Evolutionary conservation across 768 basidiomycete species (phyloP), one percentile per base, ranked within the genome.

Genomic region (Mrakia gelida): DNA sequence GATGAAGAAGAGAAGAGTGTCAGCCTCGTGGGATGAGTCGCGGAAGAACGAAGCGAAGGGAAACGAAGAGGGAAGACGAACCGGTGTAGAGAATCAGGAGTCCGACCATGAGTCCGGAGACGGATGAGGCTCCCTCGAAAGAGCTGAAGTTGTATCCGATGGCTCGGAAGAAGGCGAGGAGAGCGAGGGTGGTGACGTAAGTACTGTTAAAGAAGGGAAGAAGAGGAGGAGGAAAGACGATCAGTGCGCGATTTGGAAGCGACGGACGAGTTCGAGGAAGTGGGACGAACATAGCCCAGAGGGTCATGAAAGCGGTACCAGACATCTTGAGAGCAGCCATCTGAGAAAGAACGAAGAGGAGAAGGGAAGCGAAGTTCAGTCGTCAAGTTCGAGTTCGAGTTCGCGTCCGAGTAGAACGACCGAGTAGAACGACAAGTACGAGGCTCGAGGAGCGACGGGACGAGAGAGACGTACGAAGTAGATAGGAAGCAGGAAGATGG

Each of bases 401-500:
- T 21, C 16, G n/a, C n/a, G n/a, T n/a, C n/a, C n/a, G n/a, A n/a
- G n/a, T n/a, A n/a, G n/a, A n/a, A n/a, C n/a, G n/a, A n/a, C n/a
- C n/a, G n/a, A n/a, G n/a, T n/a, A n/a, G n/a, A n/a, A n/a, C n/a
- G n/a, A n/a, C n/a, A n/a, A n/a, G n/a, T n/a, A n/a, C n/a, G n/a
- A n/a, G n/a, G n/a, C n/a, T n/a, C n/a, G n/a, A n/a, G n/a, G n/a
- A n/a, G n/a, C n/a, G n/a, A n/a, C 38, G 30, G 23, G n/a, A 15
- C 28, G n/a, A 71, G 32, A 16, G 32, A 43, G 28, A 71, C 18
- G 10, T 80, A 7, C 74, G 32, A 79, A 79, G 62, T 79, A 67
- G 61, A 76, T 79, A 30, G 75, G 67, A 0, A 75, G 41, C 23
- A 75, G 18, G 73, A 93, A 85, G 83, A 88, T 92, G 1, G 89